Conservation (phyloP, 371 early-diverging fungal species). For the Mucor saturninus region DNA sequence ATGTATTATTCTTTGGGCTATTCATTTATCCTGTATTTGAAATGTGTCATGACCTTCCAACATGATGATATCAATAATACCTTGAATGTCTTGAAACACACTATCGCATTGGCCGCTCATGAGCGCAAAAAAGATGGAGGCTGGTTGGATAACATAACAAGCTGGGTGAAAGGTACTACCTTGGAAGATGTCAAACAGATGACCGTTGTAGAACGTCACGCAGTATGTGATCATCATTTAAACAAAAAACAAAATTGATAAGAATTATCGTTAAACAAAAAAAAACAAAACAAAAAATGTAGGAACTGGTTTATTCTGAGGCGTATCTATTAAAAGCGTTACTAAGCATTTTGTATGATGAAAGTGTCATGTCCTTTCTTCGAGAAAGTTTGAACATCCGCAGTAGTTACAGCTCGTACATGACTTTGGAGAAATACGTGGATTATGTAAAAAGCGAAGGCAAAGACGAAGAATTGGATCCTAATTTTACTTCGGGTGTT, state of each 20-base stretch:
- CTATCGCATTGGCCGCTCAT: slow-evolving; percentile 56
- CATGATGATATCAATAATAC: slow-evolving; percentile 63
- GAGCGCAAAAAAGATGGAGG: slow-evolving; percentile 55
- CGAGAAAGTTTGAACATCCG: slow-evolving; percentile 78
- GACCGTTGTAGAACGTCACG: slow-evolving; percentile 71
- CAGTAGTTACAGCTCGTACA: slow-evolving; percentile 66
- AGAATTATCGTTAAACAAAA: background rate
- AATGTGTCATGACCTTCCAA: slow-evolving; percentile 79
- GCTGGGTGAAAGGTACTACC: slow-evolving; percentile 43
- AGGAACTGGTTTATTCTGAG: slow-evolving; percentile 78
- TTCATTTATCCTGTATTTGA: slow-evolving; percentile 66
- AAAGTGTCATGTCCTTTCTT: slow-evolving; percentile 72
- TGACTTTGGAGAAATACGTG: slow-evolving; percentile 61
- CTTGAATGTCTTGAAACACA: slow-evolving; percentile 58
- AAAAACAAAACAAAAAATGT: background rate
- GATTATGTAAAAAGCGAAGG: slow-evolving; percentile 31
- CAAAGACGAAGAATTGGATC: slow-evolving; percentile 53
- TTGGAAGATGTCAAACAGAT: slow-evolving; percentile 59
- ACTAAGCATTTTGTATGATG: slow-evolving; percentile 69
- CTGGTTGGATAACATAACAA: slow-evolving; percentile 41
- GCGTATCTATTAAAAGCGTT: slow-evolving; percentile 70
- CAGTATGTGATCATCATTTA: slow-evolving; percentile 37
- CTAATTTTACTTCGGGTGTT: slow-evolving; percentile 76
- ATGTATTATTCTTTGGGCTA: slow-evolving; percentile 75
- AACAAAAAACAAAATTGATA: background rate